phyloP scores from a whole-genome alignment of 805 yeast genomes.

The Hanseniaspora osmophila region DNA sequence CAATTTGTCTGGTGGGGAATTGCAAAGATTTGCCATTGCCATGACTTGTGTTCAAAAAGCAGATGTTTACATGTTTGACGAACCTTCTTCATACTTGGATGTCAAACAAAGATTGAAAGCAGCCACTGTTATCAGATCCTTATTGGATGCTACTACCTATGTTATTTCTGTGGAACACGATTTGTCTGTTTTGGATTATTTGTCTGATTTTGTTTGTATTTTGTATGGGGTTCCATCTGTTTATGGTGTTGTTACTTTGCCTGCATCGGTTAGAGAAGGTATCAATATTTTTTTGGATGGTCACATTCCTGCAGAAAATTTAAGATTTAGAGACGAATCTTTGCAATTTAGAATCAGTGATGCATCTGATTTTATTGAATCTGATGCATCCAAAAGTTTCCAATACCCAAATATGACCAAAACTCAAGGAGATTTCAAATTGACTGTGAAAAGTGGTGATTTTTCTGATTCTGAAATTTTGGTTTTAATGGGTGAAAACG shows the following conservation, averaged over 20 bases:
- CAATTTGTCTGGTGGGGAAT: constrained; percentile 93
- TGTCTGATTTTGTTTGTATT: constrained; percentile 93
- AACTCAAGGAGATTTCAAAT: constrained; percentile 92
- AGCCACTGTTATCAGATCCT: constrained; percentile 81
- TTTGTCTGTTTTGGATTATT: constrained; percentile 89
- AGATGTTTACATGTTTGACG: constrained; percentile 97
- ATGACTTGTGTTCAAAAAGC: constrained; percentile 93
- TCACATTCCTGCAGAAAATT: constrained; percentile 89
- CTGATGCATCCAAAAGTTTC: constrained; percentile 69
- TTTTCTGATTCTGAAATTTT: constrained; percentile 92
- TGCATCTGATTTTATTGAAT: constrained; percentile 61
- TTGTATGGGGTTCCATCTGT: constrained; percentile 96
- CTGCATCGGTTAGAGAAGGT: constrained; percentile 96
- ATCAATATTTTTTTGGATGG: constrained; percentile 97
- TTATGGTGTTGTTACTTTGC: constrained; percentile 95
- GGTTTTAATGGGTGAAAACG: constrained; percentile 99
- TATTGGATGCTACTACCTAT: constrained; percentile 61
- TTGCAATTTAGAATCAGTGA: constrained; percentile 87
- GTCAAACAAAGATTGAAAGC: constrained; percentile 98
- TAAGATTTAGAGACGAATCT: constrained; percentile 92
- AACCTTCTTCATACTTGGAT: constrained; percentile 95
- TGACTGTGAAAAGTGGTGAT: constrained; percentile 71
- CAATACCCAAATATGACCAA: constrained; percentile 70
- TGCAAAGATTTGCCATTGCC: constrained; percentile 95
- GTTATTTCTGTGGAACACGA: constrained; percentile 98